Conservation (phyloP, 2,329 filamentous ascomycete species). For the Diaporthe eres region DNA sequence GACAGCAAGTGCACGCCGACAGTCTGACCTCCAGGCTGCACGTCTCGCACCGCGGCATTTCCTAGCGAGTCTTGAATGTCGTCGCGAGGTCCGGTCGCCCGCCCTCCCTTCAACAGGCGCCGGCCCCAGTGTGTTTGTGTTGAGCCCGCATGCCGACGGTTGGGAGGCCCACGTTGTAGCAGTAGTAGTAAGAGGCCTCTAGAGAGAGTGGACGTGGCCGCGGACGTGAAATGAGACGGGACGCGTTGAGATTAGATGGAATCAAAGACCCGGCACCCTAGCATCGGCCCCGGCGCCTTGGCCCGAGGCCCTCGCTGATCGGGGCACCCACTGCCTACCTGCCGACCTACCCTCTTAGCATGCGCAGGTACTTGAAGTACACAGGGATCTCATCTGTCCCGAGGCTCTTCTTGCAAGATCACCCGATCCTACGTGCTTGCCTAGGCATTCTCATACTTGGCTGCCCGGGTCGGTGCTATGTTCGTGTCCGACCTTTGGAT, state of each 20-base stretch:
- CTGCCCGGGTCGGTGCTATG: not conserved
- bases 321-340: not conserved
- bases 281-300: slow-evolving; percentile 29
- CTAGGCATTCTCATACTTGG: not conserved
- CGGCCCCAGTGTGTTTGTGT: not conserved
- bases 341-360: not conserved
- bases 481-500: not conserved
- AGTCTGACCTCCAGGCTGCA: slow-evolving; percentile 8
- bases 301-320: slow-evolving; percentile 13
- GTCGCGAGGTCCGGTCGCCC: not conserved
- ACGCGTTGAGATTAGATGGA: slow-evolving; percentile 31
- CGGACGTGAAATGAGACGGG: slow-evolving; percentile 24
- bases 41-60: not conserved
- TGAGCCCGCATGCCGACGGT: not conserved
- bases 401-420: slow-evolving; percentile 8
- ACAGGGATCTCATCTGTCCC: slow-evolving; percentile 7
- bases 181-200: not conserved
- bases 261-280: slow-evolving; percentile 14
- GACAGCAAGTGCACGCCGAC: not conserved
- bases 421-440: not conserved
- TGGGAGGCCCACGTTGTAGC: not conserved
- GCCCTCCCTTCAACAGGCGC: not conserved
- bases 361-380: no score
- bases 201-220: not conserved
- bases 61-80: not conserved